Percentiles rank a stretch among this genome's conserved stretches.
These are phyloP conservation scores for Penicillium dipodomyicola DNA, from an alignment of 495 filamentous ascomycete genomes.

Conservation along the genomic window DNA sequence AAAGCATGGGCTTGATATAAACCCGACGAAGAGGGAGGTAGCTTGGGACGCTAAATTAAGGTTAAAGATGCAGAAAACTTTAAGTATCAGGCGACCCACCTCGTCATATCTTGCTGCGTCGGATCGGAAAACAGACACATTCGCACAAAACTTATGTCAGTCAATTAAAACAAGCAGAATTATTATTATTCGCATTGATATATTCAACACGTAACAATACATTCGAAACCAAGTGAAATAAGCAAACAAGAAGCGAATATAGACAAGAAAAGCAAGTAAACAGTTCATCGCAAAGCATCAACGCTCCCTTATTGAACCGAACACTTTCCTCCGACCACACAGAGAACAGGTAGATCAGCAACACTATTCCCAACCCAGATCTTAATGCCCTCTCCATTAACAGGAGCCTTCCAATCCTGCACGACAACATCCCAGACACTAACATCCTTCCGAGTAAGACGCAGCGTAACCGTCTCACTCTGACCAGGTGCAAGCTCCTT, in stretches of 20 bases:
- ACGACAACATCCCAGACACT: constrained; percentile 68
- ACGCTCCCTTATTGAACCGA: constrained; percentile 12
- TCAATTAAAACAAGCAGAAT: background rate
- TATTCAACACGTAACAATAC: background rate
- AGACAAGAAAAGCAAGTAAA: background rate
- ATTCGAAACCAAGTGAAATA: background rate
- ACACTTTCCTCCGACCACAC: constrained; percentile 36
- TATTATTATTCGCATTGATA: background rate
- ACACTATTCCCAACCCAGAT: constrained; percentile 49
- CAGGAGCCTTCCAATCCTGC: constrained; percentile 67
- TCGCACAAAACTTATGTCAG: background rate
- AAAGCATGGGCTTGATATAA: background rate
- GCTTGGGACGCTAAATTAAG: background rate
- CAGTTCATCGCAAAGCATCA: background rate
- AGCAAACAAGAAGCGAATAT: constrained; percentile 5
- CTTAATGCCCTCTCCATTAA: constrained; percentile 39
- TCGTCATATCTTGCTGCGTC: no score
- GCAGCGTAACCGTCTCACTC: constrained; percentile 52
- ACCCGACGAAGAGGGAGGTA: background rate
- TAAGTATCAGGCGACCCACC: no score
- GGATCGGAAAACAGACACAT: no score
- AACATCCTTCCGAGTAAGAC: constrained; percentile 63
- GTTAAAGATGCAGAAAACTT: background rate
- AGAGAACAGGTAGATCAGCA: constrained; percentile 40
- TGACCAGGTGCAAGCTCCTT: constrained; percentile 62